A percentile compares a stretch with the other conserved stretches of the same genome.
Conservation (phyloP, 192 early-diverging fungal genomes). For the Jimgerdemannia flammicorona region DNA sequence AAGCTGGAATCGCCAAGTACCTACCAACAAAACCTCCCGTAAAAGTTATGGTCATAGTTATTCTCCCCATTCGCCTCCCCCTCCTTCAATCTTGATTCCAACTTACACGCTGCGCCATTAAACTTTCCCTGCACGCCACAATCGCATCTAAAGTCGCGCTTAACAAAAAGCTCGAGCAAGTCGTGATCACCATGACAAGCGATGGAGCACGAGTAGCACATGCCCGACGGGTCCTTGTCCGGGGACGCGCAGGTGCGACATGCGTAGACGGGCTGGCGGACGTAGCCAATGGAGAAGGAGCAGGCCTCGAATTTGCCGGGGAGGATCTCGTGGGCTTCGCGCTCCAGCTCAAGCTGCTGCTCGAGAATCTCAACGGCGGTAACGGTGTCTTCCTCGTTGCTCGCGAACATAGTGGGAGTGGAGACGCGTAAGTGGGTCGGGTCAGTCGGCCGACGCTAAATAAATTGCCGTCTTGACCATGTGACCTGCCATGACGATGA, state of each 20-base stretch:
- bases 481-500: not conserved
- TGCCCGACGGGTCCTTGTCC: constrained; percentile 41
- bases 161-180: constrained; percentile 81
- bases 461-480: not conserved
- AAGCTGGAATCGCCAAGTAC: not conserved
- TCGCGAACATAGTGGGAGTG: not conserved
- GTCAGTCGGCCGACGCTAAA: not conserved
- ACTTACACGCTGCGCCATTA: constrained; percentile 28
- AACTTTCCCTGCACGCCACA: constrained; percentile 67
- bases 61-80: constrained; percentile 59
- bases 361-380: constrained; percentile 39
- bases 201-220: constrained; percentile 80
- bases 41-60: constrained; percentile 81
- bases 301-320: constrained; percentile 74
- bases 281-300: constrained; percentile 67
- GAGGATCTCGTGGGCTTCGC: constrained; percentile 50
- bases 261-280: constrained; percentile 77
- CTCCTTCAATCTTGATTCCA: constrained; percentile 22
- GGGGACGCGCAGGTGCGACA: constrained; percentile 69
- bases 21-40: constrained; percentile 77
- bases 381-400: constrained; percentile 25
- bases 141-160: constrained; percentile 85
- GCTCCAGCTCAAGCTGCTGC: constrained; percentile 30
- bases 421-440: not conserved
- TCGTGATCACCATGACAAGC: constrained; percentile 75